Evolutionary conservation across 495 filamentous ascomycete genomes (phyloP), one percentile per base, ranked within the genome.

Genomic region (Sporormia fimetaria): DNA sequence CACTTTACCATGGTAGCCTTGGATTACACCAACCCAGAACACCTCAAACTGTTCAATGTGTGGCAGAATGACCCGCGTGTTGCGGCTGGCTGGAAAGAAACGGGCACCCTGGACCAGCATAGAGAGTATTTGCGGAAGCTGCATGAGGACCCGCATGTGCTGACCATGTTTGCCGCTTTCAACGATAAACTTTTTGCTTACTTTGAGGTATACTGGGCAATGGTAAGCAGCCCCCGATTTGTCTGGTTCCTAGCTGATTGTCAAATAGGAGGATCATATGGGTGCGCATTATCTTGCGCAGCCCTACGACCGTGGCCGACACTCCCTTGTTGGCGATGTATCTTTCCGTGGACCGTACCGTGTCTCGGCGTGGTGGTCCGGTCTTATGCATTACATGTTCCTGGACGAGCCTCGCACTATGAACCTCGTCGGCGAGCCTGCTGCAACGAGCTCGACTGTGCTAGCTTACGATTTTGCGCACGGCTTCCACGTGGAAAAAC

Each of bases 1-100:
- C 71, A 69, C 42, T 82, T 81, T 49, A 76, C 72, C 28, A 73
- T 82, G 55, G 66, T 73, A 17, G 75, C 71, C 14, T 64, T 82
- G 0, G 69, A 82, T 47, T 70, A 65, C 58, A 35, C 63, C 37
- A 57, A 75, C 45, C 40, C 49, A 0, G 63, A 66, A 40, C 77
- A 82, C 42, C 54, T 80, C 36, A 55, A 60, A 22, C 62, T 78
- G 5, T 82, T 82, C 61, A 69, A 81, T 56, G 63, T 46, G 16
- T 81, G 77, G 77, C 75, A 80, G 56, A 81, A 80, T 55, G 77
- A 81, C 52, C 76, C 76, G 18, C 72, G 77, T 22, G 77, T 81
- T 3, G 75, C 75, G 8, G 68, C 73, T 52, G 77, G 76, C 4
- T 81, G 77, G 77, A 76, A 79, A 41, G 71, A 76, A 60, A 75